Percentiles rank a stretch among this genome's conserved stretches.
phyloP scores from a whole-genome alignment of 2,329 filamentous ascomycete genomes.

The Exophiala oligosperma region DNA sequence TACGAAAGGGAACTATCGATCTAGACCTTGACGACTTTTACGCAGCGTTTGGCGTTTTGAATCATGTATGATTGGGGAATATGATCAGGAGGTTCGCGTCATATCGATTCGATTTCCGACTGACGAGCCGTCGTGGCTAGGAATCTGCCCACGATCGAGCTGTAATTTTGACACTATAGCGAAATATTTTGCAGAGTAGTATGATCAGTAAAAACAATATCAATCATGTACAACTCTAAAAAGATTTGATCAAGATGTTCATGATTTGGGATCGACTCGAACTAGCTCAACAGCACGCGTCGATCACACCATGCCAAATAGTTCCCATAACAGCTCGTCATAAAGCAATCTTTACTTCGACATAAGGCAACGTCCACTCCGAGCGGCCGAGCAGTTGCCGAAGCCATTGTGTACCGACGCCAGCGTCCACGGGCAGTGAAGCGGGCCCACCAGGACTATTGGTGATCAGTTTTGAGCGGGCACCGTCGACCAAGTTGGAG shows the following conservation, averaged over 20 bases:
- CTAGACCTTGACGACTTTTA: slow-evolving; percentile 20
- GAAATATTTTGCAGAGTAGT: slow-evolving; percentile 20
- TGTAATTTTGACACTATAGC: slow-evolving; percentile 14
- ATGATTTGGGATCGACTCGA: too few species aligned
- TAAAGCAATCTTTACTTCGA: slow-evolving; percentile 67
- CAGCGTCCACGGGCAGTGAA: slow-evolving; percentile 57
- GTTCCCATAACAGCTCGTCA: slow-evolving; percentile 3
- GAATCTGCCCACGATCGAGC: neutral
- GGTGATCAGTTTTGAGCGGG: slow-evolving; percentile 48
- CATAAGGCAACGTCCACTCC: slow-evolving; percentile 88
- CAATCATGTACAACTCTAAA: neutral
- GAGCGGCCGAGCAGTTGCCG: slow-evolving; percentile 75
- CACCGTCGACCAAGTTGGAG: slow-evolving; percentile 52
- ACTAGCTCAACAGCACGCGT: too few species aligned
- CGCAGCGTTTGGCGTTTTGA: slow-evolving; percentile 26
- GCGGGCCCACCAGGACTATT: slow-evolving; percentile 24
- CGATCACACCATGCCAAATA: too few species aligned
- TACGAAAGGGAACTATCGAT: neutral
- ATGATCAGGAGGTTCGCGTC: slow-evolving; percentile 5
- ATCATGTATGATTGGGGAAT: slow-evolving; percentile 18
- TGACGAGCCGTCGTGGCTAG: neutral
- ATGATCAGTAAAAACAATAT: slow-evolving; percentile 13
- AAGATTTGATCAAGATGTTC: neutral
- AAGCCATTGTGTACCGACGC: slow-evolving; percentile 82
- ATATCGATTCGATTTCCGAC: slow-evolving; percentile 6